Base-by-base conservation (phyloP, 306 rosid species). In the Herpetospermum pedunculosum region DNA sequence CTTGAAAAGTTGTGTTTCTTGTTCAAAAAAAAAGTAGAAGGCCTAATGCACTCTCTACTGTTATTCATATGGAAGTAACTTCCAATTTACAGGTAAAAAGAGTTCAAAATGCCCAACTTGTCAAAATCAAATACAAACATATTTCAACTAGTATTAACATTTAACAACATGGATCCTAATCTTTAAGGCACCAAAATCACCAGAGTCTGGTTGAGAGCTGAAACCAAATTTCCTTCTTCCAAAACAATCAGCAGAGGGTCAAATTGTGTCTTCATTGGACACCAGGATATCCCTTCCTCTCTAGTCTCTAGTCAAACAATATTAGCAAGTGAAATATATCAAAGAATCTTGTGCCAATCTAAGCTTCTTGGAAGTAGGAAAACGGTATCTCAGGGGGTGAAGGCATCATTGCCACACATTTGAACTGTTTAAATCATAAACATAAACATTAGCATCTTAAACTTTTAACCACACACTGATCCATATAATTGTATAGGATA, bases 371-470 rank as follows among this genome's bases (percentile, higher is more conserved):
- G 59, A 93, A 89, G 69, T 74, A 91, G 23, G 70, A 69, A 35
- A 78, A 74, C 7, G 94, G 93, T 74, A 93, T 77, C 84, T 93
- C 98, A 1, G 94, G 94, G 46, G 96, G 91, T 41, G 96, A 91
- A 46, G 98, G 85, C 80, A 84, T 83, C 53, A 71, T 75, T 35
- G 98, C 96, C 72, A 89, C 98, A 21, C 80, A 81, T 71, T 93
- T 93, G 83, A 86, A 93, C 98, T 93, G 97, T 59, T 70, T 49
- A 8, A 30, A 79, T 63, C 77, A 79, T 46, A 78, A 68, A 43
- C 14, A 26, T 13, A 43, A 14, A 78, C 58, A 59, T 16, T 60
- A 35, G 73, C 35, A 47, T 58, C 13, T 13, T 34, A 16, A 73
- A 73, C 87, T 69, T 74, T 14, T 14, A 57, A 29, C 64, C 9